Percentiles rank a stretch among this genome's conserved stretches.
Evolutionary conservation across 805 yeast species (phyloP).

Genomic region (Candida broadrunensis): DNA sequence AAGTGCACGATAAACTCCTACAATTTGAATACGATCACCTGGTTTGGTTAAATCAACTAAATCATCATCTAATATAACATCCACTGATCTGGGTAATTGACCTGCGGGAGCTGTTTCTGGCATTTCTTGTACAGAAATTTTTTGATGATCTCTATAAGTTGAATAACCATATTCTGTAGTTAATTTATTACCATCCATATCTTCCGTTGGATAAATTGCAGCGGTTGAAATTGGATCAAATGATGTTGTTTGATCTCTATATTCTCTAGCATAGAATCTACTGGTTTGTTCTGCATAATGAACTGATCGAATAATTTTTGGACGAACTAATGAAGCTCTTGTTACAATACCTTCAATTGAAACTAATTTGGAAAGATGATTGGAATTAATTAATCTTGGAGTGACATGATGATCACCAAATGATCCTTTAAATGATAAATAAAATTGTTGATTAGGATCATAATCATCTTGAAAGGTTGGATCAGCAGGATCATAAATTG

Average conservation of each 20-base stretch:
- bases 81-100: constrained; percentile 90
- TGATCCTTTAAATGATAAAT: constrained; percentile 82
- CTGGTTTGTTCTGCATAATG: constrained; percentile 87
- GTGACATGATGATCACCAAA: constrained; percentile 85
- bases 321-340: constrained; percentile 87
- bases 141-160: constrained; percentile 92
- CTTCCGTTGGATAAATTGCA: constrained; percentile 90
- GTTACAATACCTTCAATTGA: constrained; percentile 95
- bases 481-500: constrained; percentile 64
- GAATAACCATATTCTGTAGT: constrained; percentile 90
- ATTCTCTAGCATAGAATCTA: constrained; percentile 85
- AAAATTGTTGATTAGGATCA: constrained; percentile 62
- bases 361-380: constrained; percentile 74
- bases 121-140: constrained; percentile 91
- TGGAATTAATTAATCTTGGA: constrained; percentile 82
- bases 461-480: constrained; percentile 46
- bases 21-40: constrained; percentile 91
- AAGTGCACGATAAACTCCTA: constrained; percentile 89
- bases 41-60: constrained; percentile 90
- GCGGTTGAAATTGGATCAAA: constrained; percentile 81
- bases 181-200: constrained; percentile 84
- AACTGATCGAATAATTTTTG: constrained; percentile 86
- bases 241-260: constrained; percentile 88
- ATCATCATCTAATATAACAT: constrained; percentile 91
- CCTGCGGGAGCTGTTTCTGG: constrained; percentile 99